Evolutionary conservation across 768 basidiomycete genomes (phyloP).

Genomic region (Royoungia palumana): DNA sequence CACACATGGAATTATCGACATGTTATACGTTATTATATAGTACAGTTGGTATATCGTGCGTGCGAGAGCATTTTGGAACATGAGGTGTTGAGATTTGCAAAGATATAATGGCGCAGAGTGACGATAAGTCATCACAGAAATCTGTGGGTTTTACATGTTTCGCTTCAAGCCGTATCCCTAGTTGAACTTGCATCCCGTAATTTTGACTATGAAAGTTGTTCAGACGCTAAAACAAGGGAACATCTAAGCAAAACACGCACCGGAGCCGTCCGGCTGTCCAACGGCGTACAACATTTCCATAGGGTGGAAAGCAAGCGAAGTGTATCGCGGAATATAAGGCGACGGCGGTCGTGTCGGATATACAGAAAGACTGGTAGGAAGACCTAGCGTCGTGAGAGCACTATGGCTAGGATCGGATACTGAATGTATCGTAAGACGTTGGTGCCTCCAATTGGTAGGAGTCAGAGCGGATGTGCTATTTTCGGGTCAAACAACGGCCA

Average conservation of each 20-base stretch:
- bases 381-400: constrained; percentile 41
- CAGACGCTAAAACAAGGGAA: background rate
- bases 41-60: constrained; percentile 20
- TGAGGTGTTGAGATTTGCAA: constrained; percentile 5
- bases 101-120: constrained; percentile 12
- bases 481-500: constrained; percentile 4
- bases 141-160: background rate
- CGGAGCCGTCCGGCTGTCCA: constrained; percentile 67
- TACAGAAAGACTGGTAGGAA: constrained; percentile 53
- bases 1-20: background rate
- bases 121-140: background rate
- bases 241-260: constrained; percentile 30
- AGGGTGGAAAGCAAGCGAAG: constrained; percentile 77
- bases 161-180: constrained; percentile 1
- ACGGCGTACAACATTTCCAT: constrained; percentile 80
- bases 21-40: constrained; percentile 6
- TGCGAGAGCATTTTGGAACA: constrained; percentile 8
- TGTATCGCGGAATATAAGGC: constrained; percentile 57
- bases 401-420: constrained; percentile 36
- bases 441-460: constrained; percentile 60
- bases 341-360: constrained; percentile 58
- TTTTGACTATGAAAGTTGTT: constrained; percentile 40
- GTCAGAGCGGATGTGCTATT: constrained; percentile 58
- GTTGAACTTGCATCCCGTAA: constrained; percentile 55
- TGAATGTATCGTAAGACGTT: constrained; percentile 60